Base-by-base conservation (phyloP, 495 filamentous ascomycete species). In the Podospora bellae-mahoneyi region DNA sequence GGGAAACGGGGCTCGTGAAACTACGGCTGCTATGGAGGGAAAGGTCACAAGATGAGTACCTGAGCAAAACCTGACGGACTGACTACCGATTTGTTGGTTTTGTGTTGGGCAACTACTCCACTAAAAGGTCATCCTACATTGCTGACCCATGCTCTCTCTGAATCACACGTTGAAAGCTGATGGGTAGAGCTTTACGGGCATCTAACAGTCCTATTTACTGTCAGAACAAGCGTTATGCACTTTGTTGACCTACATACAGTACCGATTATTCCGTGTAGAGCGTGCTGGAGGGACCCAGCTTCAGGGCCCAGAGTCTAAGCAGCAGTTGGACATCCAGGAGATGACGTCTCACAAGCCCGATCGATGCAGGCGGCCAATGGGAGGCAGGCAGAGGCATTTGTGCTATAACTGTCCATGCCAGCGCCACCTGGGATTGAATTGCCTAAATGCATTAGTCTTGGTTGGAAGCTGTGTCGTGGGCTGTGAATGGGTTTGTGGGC, bases 321-420 rank as follows among this genome's bases (percentile, higher is more conserved):
- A 48, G 39, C 39, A 48, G 39, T 48, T 48, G 39, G 39, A 48
- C 39, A 23, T 48, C 39, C 13, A 48, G 9, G 23, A 58, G n/a
- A 58, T 58, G 55, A 58, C 55, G 55, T 58, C 55, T 58, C 55
- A 58, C 55, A 58, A 58, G 10, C 55, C n/a, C 19, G 10, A 26
- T 26, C 23, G 4, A 19, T 58, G 55, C n/a, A 19, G 55, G n/a
- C 23, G 55, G 23, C 55, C n/a, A 58, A 58, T 26, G 3, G 23
- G 23, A 58, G 23, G 3, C 5, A 58, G n/a, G 55, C n/a, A 9
- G 16, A 58, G 55, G n/a, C 26, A 20, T 58, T 20, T 58, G 55
- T 26, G 39, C 39, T 48, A 48, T 48, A 10, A 48, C 39, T 48
- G 7, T 48, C 9, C 39, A 48, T 16, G 39, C 39, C 15, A 48